Conservation (phyloP, 306 rosid species). For the Cyclanthera cordifolia region DNA sequence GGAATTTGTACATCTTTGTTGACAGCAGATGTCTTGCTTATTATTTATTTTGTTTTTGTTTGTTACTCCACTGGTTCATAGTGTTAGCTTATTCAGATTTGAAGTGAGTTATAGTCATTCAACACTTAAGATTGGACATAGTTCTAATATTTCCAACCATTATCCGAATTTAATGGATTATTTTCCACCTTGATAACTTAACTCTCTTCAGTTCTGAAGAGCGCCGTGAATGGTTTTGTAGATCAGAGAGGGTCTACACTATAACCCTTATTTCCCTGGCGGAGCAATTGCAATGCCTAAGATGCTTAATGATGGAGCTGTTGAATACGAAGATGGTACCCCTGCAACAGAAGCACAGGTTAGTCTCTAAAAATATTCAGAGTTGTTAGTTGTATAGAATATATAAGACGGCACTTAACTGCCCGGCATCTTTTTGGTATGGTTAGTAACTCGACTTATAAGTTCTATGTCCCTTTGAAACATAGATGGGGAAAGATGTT, state of each 20-base stretch:
- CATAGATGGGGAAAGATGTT: slow-evolving; percentile 95
- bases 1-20: background rate
- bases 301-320: slow-evolving; percentile 96
- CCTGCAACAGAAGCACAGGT: slow-evolving; percentile 98
- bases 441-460: background rate
- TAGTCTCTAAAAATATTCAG: background rate
- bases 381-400: background rate
- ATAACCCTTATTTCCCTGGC: slow-evolving; percentile 94
- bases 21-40: background rate
- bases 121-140: background rate
- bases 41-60: background rate
- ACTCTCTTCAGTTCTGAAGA: background rate
- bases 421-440: background rate
- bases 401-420: background rate
- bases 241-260: slow-evolving; percentile 92
- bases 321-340: slow-evolving; percentile 85
- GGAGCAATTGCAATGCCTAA: slow-evolving; percentile 99
- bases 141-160: background rate
- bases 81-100: background rate
- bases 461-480: background rate
- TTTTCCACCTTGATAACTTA: background rate
- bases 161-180: background rate
- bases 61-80: background rate
- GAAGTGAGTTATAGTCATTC: background rate
- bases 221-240: slow-evolving; percentile 27